A percentile compares a stretch with the other conserved stretches of the same genome.
phyloP scores from a whole-genome alignment of 139 green algal genomes.

The Chlamydomonas eustigma region DNA sequence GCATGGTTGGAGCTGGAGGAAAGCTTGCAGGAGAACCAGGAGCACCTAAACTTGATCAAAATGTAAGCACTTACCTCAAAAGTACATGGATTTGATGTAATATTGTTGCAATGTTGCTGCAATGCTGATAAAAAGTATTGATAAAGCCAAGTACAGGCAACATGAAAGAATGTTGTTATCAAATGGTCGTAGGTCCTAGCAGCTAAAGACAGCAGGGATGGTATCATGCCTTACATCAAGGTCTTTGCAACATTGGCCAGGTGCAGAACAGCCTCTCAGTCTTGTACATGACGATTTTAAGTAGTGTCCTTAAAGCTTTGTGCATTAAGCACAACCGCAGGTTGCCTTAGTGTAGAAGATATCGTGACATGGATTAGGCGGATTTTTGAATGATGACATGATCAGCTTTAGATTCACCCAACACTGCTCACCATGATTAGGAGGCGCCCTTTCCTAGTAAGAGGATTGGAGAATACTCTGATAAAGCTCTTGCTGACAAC shows the following conservation, averaged over 20 bases:
- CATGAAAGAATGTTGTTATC: too few relatives aligned
- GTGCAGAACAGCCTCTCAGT: constrained; percentile 22
- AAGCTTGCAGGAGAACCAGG: constrained; percentile 62
- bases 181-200: constrained; percentile 82
- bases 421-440: too few relatives aligned
- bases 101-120: neutral
- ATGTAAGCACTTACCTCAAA: neutral
- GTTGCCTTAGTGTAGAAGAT: too few relatives aligned
- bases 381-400: too few relatives aligned
- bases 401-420: too few relatives aligned
- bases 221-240: constrained; percentile 81
- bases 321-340: too few relatives aligned
- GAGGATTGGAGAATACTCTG: constrained; percentile 87
- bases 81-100: neutral
- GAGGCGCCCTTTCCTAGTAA: constrained; percentile 90
- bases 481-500: constrained; percentile 82
- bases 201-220: constrained; percentile 40
- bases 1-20: constrained; percentile 65
- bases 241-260: constrained; percentile 79
- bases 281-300: too few relatives aligned
- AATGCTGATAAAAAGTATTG: neutral
- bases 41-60: constrained; percentile 38
- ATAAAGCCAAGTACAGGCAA: neutral
- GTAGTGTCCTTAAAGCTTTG: too few relatives aligned
- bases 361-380: too few relatives aligned